phyloP scores from a whole-genome alignment of 805 yeast species.

The Metschnikowia lachancei region DNA sequence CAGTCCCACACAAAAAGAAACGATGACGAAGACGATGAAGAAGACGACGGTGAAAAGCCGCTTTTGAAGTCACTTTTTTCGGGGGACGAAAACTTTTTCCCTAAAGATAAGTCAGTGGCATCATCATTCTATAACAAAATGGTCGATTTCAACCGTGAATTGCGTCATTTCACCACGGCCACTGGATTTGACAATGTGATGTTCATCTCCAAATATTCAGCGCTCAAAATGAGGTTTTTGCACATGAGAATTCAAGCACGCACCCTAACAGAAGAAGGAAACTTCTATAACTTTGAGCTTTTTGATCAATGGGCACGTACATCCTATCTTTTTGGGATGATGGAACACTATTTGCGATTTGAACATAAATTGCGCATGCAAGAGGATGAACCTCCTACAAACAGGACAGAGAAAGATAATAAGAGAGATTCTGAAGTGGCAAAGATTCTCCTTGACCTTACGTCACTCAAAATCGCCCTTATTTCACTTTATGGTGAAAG shows the following conservation, averaged over 20 bases:
- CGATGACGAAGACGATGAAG: too few species aligned
- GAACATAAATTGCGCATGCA: neutral
- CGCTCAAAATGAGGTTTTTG: neutral
- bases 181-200: neutral
- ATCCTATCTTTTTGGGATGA: neutral
- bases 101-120: neutral
- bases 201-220: neutral
- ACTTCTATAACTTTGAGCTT: slow-evolving; percentile 1
- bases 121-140: neutral
- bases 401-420: neutral
- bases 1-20: too few species aligned
- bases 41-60: neutral
- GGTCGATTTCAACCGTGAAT: neutral
- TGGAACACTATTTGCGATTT: neutral
- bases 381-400: neutral
- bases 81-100: neutral
- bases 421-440: neutral
- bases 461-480: slow-evolving; percentile 1
- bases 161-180: neutral
- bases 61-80: neutral
- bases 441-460: neutral
- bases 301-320: neutral
- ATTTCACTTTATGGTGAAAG: neutral
- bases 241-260: neutral
- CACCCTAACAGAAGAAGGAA: neutral